phyloP scores from a whole-genome alignment of 805 yeast genomes.

The Pichia membranifaciens region DNA sequence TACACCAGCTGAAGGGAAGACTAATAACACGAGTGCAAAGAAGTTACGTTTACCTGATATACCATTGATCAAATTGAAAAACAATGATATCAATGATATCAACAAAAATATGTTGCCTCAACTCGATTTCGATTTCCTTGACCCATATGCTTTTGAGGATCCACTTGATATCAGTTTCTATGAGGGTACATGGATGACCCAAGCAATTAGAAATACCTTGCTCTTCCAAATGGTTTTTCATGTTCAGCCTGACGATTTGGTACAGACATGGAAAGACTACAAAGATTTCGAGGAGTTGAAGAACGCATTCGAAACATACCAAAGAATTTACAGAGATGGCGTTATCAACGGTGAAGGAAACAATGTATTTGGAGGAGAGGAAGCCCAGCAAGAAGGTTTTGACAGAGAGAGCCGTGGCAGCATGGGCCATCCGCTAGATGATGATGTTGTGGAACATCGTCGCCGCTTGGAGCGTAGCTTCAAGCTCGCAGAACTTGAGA shows the following conservation, averaged over 20 bases:
- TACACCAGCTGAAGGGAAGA: constrained; percentile 12
- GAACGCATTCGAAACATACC: constrained; percentile 44
- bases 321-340: constrained; percentile 15
- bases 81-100: constrained; percentile 38
- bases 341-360: not conserved
- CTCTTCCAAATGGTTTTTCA: constrained; percentile 82
- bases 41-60: constrained; percentile 13
- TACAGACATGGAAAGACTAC: constrained; percentile 85
- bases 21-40: constrained; percentile 13
- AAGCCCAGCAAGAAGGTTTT: constrained; percentile 1
- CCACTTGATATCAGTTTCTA: constrained; percentile 79
- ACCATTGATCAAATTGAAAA: constrained; percentile 35
- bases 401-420: not conserved
- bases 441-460: constrained; percentile 7
- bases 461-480: constrained; percentile 22
- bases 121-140: constrained; percentile 46
- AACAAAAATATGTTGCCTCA: constrained; percentile 31
- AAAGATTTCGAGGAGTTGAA: constrained; percentile 59
- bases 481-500: constrained; percentile 26
- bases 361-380: constrained; percentile 8
- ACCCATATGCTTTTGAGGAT: constrained; percentile 85
- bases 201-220: constrained; percentile 77
- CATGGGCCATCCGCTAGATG: not conserved
- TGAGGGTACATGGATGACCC: constrained; percentile 78
- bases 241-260: constrained; percentile 91